Evolutionary conservation across 2,329 filamentous ascomycete genomes (phyloP).

Genomic region (Aspergillus eucalypticola): DNA sequence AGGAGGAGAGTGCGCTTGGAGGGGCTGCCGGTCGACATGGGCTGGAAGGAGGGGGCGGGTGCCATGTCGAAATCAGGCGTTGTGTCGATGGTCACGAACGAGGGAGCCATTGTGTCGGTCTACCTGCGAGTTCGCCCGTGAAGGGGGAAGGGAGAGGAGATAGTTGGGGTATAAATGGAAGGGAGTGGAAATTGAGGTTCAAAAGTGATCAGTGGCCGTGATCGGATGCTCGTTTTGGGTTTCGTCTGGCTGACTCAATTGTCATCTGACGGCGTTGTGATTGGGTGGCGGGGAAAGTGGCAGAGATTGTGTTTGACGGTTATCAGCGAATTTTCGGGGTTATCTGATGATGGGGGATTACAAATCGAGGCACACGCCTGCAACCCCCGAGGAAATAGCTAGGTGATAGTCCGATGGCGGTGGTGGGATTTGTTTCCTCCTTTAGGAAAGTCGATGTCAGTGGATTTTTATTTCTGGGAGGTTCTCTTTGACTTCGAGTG

Average conservation of each 20-base stretch:
- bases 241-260: conserved; percentile 10
- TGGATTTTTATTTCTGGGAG: too few relatives aligned
- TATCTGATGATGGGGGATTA: conserved; percentile 6
- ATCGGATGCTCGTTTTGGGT: neutral
- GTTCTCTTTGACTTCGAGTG: neutral
- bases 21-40: conserved; percentile 20
- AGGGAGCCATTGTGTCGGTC: conserved; percentile 16
- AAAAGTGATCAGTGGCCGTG: neutral
- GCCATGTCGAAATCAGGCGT: conserved; percentile 53
- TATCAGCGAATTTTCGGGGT: conserved; percentile 3
- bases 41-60: conserved; percentile 36
- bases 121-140: neutral
- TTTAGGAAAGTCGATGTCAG: neutral
- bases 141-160: neutral
- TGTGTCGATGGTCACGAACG: conserved; percentile 52
- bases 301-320: conserved; percentile 4
- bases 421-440: neutral
- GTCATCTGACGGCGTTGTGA: conserved; percentile 9
- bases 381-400: neutral
- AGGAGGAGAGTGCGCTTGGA: conserved; percentile 71
- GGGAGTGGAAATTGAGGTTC: neutral
- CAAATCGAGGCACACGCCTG: neutral
- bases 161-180: neutral
- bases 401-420: neutral
- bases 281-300: conserved; percentile 1